Evolutionary conservation across 805 yeast species (phyloP).

Genomic region (Candida boleticola): DNA sequence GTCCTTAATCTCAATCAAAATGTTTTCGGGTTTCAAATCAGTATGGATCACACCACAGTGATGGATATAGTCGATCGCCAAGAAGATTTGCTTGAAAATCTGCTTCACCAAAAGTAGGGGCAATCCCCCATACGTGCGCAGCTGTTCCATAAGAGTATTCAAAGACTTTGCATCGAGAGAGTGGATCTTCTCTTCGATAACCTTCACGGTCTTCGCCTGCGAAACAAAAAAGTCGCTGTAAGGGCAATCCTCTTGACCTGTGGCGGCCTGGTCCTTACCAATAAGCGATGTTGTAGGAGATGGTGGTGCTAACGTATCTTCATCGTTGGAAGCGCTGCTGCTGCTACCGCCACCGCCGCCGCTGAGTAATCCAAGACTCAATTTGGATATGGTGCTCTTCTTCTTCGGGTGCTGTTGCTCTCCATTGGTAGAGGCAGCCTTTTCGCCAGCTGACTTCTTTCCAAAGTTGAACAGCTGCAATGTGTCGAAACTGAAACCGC

Average conservation of each 20-base stretch:
- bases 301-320: not conserved
- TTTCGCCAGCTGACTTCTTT: not conserved
- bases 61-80: slow-evolving; percentile 59
- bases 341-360: slow-evolving; percentile 1
- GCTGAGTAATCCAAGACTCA: slow-evolving; percentile 18
- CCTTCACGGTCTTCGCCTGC: not conserved
- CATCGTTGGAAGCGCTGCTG: slow-evolving; percentile 9
- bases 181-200: slow-evolving; percentile 9
- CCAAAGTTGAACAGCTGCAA: slow-evolving; percentile 3
- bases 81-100: slow-evolving; percentile 53
- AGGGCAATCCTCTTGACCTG: not conserved
- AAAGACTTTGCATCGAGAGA: slow-evolving; percentile 19
- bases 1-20: slow-evolving; percentile 37
- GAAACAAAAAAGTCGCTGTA: not conserved
- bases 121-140: slow-evolving; percentile 49
- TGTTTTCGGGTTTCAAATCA: slow-evolving; percentile 44
- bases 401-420: not conserved
- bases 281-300: not conserved
- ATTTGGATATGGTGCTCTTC: slow-evolving; percentile 20
- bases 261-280: not conserved
- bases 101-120: slow-evolving; percentile 55
- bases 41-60: slow-evolving; percentile 40
- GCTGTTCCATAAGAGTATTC: slow-evolving; percentile 30
- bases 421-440: not conserved
- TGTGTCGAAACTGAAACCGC: not conserved